Evolutionary conservation across 2,329 filamentous ascomycete species (phyloP).

Genomic region (Cordyceps cicadae): DNA sequence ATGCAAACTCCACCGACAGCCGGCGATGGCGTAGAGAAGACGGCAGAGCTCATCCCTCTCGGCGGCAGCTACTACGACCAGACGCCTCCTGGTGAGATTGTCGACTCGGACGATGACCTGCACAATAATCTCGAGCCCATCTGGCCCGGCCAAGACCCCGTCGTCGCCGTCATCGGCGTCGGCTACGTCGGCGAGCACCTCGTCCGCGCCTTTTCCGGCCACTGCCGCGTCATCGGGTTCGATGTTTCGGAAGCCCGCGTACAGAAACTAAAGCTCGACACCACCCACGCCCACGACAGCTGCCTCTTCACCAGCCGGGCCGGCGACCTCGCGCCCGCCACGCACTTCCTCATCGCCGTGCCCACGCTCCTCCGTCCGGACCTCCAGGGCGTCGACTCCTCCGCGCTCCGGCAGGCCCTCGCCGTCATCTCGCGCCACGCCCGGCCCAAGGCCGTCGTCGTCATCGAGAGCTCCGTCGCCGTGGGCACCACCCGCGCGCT

Average conservation of each 20-base stretch:
- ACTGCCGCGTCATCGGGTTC: conserved; percentile 38
- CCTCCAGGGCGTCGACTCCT: conserved; percentile 37
- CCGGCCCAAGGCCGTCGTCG: conserved; percentile 36
- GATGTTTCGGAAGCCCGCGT: conserved; percentile 36
- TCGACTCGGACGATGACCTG: conserved; percentile 18
- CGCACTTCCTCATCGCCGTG: conserved; percentile 46
- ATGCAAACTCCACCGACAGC: background rate
- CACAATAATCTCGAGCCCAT: conserved; percentile 10
- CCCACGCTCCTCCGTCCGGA: conserved; percentile 41
- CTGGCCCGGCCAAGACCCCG: conserved; percentile 20
- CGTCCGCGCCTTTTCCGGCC: conserved; percentile 32
- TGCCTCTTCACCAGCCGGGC: conserved; percentile 30
- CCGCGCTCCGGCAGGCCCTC: conserved; percentile 37
- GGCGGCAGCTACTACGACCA: conserved; percentile 24
- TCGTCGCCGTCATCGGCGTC: conserved; percentile 42
- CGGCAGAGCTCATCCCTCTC: background rate
- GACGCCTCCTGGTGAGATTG: conserved; percentile 26
- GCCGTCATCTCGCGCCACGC: conserved; percentile 32
- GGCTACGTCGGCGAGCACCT: conserved; percentile 46
- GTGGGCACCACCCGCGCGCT: conserved; percentile 46
- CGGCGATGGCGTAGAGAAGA: background rate
- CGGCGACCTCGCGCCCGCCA: conserved; percentile 31
- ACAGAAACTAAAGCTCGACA: conserved; percentile 21
- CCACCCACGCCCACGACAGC: conserved; percentile 20
- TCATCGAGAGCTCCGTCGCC: conserved; percentile 46